phyloP scores from a whole-genome alignment of 2,329 filamentous ascomycete species.

The Apiospora koreana region DNA sequence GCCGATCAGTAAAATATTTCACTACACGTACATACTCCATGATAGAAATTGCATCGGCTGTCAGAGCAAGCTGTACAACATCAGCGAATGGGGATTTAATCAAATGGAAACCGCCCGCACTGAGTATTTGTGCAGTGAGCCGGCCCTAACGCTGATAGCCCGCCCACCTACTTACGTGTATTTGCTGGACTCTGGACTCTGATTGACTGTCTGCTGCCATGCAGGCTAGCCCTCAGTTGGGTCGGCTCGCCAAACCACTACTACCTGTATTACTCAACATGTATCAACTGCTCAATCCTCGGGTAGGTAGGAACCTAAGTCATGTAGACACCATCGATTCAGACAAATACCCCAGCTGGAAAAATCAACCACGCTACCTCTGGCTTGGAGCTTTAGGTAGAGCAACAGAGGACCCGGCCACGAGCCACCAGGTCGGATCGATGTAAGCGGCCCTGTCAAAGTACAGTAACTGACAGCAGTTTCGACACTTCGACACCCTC shows the following conservation, averaged over 20 bases:
- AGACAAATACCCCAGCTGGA: no score
- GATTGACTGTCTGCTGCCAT: neutral
- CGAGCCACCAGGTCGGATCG: neutral
- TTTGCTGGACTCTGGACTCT: neutral
- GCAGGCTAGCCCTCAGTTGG: neutral
- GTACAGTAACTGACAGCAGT: neutral
- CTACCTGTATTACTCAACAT: no score
- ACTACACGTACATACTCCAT: no score
- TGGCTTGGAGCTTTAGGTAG: no score
- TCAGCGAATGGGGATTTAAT: neutral
- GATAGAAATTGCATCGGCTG: neutral
- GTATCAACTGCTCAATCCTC: no score
- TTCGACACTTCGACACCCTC: neutral
- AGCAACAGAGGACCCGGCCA: no score
- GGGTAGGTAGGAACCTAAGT: no score
- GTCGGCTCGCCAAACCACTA: neutral
- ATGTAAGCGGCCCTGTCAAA: neutral
- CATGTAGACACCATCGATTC: no score
- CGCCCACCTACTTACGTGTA: neutral
- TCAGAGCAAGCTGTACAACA: neutral
- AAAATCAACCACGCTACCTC: no score
- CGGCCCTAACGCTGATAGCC: neutral
- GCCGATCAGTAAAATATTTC: no score
- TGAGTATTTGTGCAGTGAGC: neutral
- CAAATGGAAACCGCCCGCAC: neutral